These are phyloP conservation scores for Acanthamoeba lenticulata DNA, from an alignment of 208 protist genomes.

Conservation along the genomic window DNA sequence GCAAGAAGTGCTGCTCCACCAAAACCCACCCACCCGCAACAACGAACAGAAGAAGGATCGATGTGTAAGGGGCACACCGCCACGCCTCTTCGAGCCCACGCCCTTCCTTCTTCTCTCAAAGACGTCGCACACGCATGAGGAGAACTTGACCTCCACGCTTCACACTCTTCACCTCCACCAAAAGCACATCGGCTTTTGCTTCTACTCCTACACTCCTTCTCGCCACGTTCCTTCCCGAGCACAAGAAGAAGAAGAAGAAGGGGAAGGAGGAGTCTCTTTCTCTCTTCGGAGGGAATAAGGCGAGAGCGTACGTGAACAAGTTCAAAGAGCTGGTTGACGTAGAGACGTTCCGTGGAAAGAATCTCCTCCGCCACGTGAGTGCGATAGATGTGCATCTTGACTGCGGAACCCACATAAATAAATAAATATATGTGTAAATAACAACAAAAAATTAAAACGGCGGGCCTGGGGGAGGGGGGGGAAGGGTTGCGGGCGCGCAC, in stretches of 20 bases:
- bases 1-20: background rate
- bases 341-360: background rate
- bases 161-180: too few relatives aligned
- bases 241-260: background rate
- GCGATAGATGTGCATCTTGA: constrained; percentile 21
- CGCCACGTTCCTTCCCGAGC: too few relatives aligned
- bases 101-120: too few relatives aligned
- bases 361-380: constrained; percentile 14
- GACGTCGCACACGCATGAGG: too few relatives aligned
- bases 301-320: background rate
- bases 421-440: background rate
- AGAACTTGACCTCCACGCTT: too few relatives aligned
- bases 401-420: background rate
- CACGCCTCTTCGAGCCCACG: too few relatives aligned
- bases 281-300: background rate
- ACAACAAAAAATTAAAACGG: too few relatives aligned
- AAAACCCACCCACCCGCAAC: too few relatives aligned
- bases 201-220: too few relatives aligned
- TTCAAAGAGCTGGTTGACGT: constrained; percentile 23
- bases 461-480: background rate
- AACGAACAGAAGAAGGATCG: background rate
- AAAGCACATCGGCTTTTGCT: too few relatives aligned
- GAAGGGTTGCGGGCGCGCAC: background rate
- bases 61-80: background rate
- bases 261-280: background rate